Conservation (phyloP, 805 yeast species). For the Cyberlindnera sargentensis region DNA sequence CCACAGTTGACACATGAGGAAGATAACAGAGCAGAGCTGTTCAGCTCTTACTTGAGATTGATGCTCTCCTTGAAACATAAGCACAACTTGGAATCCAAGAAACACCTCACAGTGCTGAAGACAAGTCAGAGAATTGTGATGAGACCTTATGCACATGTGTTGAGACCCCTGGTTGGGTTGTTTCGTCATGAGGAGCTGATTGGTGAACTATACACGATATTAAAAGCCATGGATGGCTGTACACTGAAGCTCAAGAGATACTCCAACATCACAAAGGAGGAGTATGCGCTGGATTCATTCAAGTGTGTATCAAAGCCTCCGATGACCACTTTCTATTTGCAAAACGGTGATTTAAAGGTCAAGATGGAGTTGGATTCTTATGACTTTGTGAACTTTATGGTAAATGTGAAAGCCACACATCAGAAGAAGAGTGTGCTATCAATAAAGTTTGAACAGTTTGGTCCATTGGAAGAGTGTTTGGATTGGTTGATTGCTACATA, state of each 20-base stretch:
- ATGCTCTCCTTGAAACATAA: conserved; percentile 33
- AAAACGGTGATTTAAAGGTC: conserved; percentile 7
- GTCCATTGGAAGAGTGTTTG: conserved; percentile 49
- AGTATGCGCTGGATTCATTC: conserved; percentile 12
- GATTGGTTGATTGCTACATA: conserved; percentile 39
- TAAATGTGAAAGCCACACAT: conserved; percentile 10
- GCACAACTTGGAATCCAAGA: conserved; percentile 26
- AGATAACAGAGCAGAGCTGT: conserved; percentile 29
- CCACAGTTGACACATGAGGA: conserved; percentile 30
- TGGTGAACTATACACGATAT: conserved; percentile 6
- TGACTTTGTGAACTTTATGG: conserved; percentile 18
- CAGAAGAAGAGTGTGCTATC: conserved; percentile 34
- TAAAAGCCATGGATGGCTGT: conserved; percentile 7
- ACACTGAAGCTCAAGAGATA: conserved; percentile 13
- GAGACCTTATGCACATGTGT: conserved; percentile 38
- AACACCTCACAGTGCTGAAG: conserved; percentile 16
- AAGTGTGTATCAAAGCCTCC: conserved; percentile 16
- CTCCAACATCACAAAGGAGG: conserved; percentile 10
- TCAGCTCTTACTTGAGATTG: conserved; percentile 27
- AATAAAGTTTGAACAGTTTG: conserved; percentile 41
- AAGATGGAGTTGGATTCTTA: conserved; percentile 12
- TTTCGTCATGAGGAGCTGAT: conserved; percentile 45
- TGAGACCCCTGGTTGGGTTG: conserved; percentile 53
- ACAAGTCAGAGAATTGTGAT: conserved; percentile 9
- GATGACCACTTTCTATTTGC: conserved; percentile 28